Conservation (phyloP, 2,329 filamentous ascomycete species). For the Hymenoscyphus repandus region DNA sequence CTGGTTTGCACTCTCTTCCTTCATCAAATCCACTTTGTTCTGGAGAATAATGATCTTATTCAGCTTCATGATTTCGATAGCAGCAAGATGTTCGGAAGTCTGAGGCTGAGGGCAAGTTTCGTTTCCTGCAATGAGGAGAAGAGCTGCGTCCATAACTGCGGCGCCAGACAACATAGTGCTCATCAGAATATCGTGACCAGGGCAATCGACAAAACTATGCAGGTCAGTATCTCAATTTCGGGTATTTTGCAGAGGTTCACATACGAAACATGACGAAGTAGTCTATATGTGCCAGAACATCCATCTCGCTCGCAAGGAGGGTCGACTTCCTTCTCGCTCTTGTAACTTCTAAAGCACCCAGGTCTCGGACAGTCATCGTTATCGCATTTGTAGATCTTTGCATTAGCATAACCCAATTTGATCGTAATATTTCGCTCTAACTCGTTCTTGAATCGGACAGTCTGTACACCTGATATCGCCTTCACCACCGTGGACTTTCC, state of each 20-base stretch:
- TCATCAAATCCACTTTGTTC: conserved; percentile 99
- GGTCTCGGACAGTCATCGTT: conserved; percentile 86
- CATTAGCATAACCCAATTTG: conserved; percentile 98
- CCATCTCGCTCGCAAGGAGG: conserved; percentile 92
- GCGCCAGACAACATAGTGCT: conserved; percentile 99
- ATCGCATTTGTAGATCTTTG: conserved; percentile 99
- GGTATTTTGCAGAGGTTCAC: conserved; percentile 33
- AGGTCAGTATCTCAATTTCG: conserved; percentile 23
- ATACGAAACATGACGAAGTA: conserved; percentile 89
- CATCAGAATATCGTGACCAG: conserved; percentile 99
- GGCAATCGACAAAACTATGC: conserved; percentile 89
- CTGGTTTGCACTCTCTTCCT: conserved; percentile 85
- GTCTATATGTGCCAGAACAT: conserved; percentile 78
- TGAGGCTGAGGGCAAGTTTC: conserved; percentile 98
- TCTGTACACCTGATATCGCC: conserved; percentile 98
- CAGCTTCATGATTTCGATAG: conserved; percentile 99
- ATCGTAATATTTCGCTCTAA: conserved; percentile 99
- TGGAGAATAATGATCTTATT: conserved; percentile 99
- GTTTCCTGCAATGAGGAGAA: conserved; percentile 95
- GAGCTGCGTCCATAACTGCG: conserved; percentile 97
- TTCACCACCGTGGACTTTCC: conserved; percentile 98
- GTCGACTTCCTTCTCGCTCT: conserved; percentile 98
- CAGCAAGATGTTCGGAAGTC: conserved; percentile 96
- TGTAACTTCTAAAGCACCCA: conserved; percentile 93
- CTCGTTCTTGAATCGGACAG: conserved; percentile 99